phyloP scores from a whole-genome alignment of 1,139 yeast species.

The Zygotorulaspora mrakii region DNA sequence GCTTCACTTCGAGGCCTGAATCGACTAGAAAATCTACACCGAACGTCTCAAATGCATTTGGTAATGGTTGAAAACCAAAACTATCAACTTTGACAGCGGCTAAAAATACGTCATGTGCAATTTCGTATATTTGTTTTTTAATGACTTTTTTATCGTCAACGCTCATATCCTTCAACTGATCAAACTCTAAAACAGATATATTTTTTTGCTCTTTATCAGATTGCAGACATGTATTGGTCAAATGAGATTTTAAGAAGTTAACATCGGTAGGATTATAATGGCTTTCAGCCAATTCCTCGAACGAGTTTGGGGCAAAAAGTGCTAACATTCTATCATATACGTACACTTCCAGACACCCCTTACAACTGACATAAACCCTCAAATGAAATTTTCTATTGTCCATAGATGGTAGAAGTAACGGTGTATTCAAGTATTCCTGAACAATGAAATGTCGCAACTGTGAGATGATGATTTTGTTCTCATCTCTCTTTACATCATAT shows the following conservation, averaged over 20 bases:
- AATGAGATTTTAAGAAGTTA: slow-evolving; percentile 51
- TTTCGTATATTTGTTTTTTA: slow-evolving; percentile 52
- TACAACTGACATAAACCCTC: slow-evolving; percentile 76
- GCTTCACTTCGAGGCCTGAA: slow-evolving; percentile 48
- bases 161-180: slow-evolving; percentile 50
- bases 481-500: slow-evolving; percentile 42
- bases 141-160: slow-evolving; percentile 42
- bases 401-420: slow-evolving; percentile 60
- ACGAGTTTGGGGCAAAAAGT: slow-evolving; percentile 64
- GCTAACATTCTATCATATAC: slow-evolving; percentile 79
- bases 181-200: slow-evolving; percentile 62
- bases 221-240: slow-evolving; percentile 92
- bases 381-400: slow-evolving; percentile 81
- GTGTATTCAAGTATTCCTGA: slow-evolving; percentile 69
- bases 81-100: slow-evolving; percentile 82
- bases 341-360: slow-evolving; percentile 68
- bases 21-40: slow-evolving; percentile 86
- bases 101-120: slow-evolving; percentile 66
- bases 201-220: slow-evolving; percentile 43
- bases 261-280: slow-evolving; percentile 37
- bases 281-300: slow-evolving; percentile 40
- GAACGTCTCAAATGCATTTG: slow-evolving; percentile 77
- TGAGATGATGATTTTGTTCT: slow-evolving; percentile 63
- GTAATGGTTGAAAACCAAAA: slow-evolving; percentile 83
- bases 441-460: slow-evolving; percentile 88